A percentile compares a stretch with the other conserved stretches of the same genome.
These are phyloP conservation scores for Chalciporus pseudorubinellus DNA, from an alignment of 768 basidiomycete genomes.

Conservation along the genomic window DNA sequence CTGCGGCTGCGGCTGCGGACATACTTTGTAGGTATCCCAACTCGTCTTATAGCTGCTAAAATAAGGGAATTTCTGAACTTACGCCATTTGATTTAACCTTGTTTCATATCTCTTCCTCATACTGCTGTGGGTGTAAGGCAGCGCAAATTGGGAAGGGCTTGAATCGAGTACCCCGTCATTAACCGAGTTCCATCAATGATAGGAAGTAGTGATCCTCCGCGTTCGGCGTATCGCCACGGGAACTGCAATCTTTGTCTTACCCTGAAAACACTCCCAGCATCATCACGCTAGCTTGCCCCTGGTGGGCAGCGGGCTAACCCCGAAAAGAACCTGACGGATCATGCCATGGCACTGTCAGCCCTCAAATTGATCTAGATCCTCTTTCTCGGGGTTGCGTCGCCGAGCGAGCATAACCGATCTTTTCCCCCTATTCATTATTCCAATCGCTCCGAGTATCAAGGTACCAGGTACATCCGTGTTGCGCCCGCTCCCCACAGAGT, in stretches of 20 bases:
- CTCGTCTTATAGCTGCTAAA: conserved; percentile 3
- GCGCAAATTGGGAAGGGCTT: too few species aligned
- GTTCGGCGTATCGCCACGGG: not conserved
- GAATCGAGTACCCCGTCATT: too few species aligned
- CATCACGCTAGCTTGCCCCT: not conserved
- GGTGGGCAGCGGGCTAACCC: not conserved
- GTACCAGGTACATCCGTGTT: not conserved
- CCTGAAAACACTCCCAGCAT: not conserved
- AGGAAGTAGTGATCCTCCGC: not conserved
- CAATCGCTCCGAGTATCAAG: not conserved
- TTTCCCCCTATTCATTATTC: not conserved
- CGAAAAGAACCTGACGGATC: not conserved
- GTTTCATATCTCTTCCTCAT: too few species aligned
- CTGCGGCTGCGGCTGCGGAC: conserved; percentile 25
- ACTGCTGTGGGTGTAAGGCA: too few species aligned
- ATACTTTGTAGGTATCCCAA: conserved; percentile 15
- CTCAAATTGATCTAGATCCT: not conserved
- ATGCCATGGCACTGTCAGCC: not conserved
- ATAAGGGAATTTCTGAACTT: not conserved
- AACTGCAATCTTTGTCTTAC: not conserved
- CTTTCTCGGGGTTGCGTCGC: not conserved
- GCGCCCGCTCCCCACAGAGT: too few species aligned
- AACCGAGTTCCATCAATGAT: too few species aligned
- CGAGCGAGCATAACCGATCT: not conserved
- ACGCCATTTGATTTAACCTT: too few species aligned